phyloP scores from a whole-genome alignment of 2,329 filamentous ascomycete genomes.

The Alternaria brassicae region DNA sequence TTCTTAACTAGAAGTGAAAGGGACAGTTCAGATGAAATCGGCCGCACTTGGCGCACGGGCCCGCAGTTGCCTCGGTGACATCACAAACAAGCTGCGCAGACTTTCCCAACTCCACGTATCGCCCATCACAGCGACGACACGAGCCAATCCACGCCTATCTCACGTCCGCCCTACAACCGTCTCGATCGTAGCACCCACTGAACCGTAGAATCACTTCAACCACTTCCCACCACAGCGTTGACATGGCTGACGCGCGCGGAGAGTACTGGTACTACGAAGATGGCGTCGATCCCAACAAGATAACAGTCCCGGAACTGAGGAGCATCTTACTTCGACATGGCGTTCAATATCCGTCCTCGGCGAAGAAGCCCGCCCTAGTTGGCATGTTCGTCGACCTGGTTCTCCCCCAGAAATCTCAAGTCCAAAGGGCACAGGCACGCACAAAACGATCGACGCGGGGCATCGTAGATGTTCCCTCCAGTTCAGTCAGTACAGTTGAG shows the following conservation, averaged over 20 bases:
- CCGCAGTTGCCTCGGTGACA: slow-evolving; percentile 31
- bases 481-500: slow-evolving; percentile 66
- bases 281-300: slow-evolving; percentile 80
- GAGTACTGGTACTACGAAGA: slow-evolving; percentile 74
- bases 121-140: slow-evolving; percentile 2
- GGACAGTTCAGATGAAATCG: background rate
- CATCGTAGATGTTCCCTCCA: slow-evolving; percentile 72
- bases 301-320: slow-evolving; percentile 87
- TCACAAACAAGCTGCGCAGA: slow-evolving; percentile 30
- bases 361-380: slow-evolving; percentile 90
- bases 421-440: slow-evolving; percentile 75
- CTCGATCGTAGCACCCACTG: background rate
- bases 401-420: slow-evolving; percentile 76
- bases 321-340: slow-evolving; percentile 91
- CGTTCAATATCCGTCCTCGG: slow-evolving; percentile 82
- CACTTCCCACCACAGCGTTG: background rate
- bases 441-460: slow-evolving; percentile 88
- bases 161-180: background rate
- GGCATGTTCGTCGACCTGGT: slow-evolving; percentile 83
- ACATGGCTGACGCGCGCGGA: slow-evolving; percentile 46
- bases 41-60: slow-evolving; percentile 1
- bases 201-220: background rate
- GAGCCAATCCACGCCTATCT: slow-evolving; percentile 2
- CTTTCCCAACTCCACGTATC: slow-evolving; percentile 17
- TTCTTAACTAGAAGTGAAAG: background rate